Evolutionary conservation across 345 rosid species (phyloP).

Genomic region (Psidium friedrichsthalianum): DNA sequence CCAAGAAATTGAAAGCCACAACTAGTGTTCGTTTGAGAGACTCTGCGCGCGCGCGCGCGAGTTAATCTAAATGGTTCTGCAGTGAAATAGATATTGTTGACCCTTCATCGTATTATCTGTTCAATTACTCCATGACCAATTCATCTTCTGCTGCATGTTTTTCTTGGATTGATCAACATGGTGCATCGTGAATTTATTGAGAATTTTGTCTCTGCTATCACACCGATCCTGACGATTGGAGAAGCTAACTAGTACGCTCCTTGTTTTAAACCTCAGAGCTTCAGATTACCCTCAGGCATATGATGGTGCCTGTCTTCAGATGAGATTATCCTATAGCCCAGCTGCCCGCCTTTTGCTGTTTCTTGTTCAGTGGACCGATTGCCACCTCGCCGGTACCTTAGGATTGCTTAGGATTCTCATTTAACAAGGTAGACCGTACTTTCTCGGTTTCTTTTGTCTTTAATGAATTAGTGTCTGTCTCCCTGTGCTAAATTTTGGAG

Average conservation of each 20-base stretch:
- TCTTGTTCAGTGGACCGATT: slow-evolving; percentile 95
- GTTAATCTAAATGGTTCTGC: neutral
- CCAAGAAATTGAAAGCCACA: neutral
- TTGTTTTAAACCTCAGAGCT: slow-evolving; percentile 43
- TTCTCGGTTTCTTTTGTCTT: neutral
- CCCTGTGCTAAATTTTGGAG: neutral
- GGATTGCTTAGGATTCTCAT: slow-evolving; percentile 87
- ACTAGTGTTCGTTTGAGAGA: neutral
- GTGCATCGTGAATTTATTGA: neutral
- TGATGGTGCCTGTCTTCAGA: slow-evolving; percentile 87
- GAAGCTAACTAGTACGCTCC: neutral
- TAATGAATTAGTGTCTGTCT: neutral
- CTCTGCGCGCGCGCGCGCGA: neutral
- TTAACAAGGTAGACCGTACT: slow-evolving; percentile 46
- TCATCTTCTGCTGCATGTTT: neutral
- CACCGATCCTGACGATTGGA: neutral
- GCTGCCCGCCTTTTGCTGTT: slow-evolving; percentile 80
- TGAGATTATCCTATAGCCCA: slow-evolving; percentile 91
- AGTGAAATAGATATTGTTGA: neutral
- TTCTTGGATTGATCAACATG: neutral
- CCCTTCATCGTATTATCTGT: neutral
- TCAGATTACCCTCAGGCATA: slow-evolving; percentile 74
- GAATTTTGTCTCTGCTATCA: neutral
- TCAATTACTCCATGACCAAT: neutral
- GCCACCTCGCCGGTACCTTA: slow-evolving; percentile 76